phyloP scores from a whole-genome alignment of 257 asterid genomes.

The Ocimum tenuiflorum region DNA sequence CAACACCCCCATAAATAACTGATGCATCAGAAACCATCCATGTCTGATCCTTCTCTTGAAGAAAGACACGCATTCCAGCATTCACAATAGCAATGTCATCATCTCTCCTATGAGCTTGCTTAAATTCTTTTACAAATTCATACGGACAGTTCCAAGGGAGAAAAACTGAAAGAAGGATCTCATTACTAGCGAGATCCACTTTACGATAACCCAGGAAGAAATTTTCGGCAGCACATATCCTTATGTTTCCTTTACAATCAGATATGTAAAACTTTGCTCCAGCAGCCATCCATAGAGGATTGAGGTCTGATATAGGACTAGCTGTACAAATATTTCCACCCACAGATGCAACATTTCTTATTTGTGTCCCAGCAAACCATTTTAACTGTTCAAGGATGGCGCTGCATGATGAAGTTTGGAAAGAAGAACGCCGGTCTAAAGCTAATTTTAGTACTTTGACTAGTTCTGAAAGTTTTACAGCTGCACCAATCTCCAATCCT shows the following conservation, averaged over 20 bases:
- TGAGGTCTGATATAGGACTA: conserved; percentile 94
- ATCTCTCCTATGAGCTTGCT: conserved; percentile 93
- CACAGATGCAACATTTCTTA: conserved; percentile 73
- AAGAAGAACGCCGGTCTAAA: conserved; percentile 35
- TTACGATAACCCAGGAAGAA: conserved; percentile 84
- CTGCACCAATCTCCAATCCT: conserved; percentile 89
- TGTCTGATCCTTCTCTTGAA: conserved; percentile 45
- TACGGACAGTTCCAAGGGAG: conserved; percentile 69
- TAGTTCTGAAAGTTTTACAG: conserved; percentile 74
- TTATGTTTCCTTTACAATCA: conserved; percentile 52
- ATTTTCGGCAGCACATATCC: conserved; percentile 56
- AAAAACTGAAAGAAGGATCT: conserved; percentile 67
- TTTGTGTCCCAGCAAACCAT: conserved; percentile 97
- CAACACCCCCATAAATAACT: conserved; percentile 85
- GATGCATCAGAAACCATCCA: conserved; percentile 80
- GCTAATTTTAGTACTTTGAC: conserved; percentile 42
- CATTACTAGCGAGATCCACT: conserved; percentile 65
- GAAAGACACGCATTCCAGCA: conserved; percentile 79
- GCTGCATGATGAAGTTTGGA: conserved; percentile 75
- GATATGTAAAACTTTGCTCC: conserved; percentile 63
- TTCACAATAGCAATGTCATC: conserved; percentile 96
- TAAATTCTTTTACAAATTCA: conserved; percentile 83
- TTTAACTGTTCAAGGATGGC: conserved; percentile 67
- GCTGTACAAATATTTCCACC: conserved; percentile 99
- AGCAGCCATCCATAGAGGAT: conserved; percentile 91